A percentile compares a stretch with the other conserved stretches of the same genome.
Evolutionary conservation across 202 grass and related monocot genomes (phyloP).

Genomic region (Miscanthus sacchariflorus): DNA sequence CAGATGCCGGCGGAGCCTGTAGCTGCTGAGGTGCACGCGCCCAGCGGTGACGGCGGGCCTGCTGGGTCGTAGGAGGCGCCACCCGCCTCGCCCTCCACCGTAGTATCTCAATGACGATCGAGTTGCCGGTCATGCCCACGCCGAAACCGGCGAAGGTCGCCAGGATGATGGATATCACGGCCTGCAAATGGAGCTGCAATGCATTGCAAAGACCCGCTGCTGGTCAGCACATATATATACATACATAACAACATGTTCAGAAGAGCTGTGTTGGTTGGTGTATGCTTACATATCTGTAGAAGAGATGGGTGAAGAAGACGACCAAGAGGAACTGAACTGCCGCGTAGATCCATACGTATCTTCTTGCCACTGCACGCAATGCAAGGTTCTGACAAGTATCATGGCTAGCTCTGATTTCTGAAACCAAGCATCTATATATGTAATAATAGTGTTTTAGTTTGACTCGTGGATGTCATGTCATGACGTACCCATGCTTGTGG

Average conservation of each 20-base stretch:
- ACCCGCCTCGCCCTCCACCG: conserved; percentile 50
- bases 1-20: background rate
- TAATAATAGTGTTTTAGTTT: background rate
- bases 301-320: conserved; percentile 86
- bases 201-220: background rate
- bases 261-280: background rate
- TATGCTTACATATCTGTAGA: conserved; percentile 81
- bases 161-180: conserved; percentile 89
- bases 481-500: conserved; percentile 82
- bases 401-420: background rate
- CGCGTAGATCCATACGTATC: conserved; percentile 79
- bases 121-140: conserved; percentile 85
- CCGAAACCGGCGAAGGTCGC: conserved; percentile 95
- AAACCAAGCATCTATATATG: background rate
- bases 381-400: background rate
- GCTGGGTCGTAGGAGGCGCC: background rate
- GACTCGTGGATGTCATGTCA: background rate
- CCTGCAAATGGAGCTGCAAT: conserved; percentile 82
- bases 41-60: background rate
- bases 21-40: background rate
- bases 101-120: conserved; percentile 64
- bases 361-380: conserved; percentile 66
- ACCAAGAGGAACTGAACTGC: conserved; percentile 78
- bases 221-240: background rate
- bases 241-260: background rate